Conservation (phyloP, 805 yeast genomes). For the Zygosaccharomyces lentus region DNA sequence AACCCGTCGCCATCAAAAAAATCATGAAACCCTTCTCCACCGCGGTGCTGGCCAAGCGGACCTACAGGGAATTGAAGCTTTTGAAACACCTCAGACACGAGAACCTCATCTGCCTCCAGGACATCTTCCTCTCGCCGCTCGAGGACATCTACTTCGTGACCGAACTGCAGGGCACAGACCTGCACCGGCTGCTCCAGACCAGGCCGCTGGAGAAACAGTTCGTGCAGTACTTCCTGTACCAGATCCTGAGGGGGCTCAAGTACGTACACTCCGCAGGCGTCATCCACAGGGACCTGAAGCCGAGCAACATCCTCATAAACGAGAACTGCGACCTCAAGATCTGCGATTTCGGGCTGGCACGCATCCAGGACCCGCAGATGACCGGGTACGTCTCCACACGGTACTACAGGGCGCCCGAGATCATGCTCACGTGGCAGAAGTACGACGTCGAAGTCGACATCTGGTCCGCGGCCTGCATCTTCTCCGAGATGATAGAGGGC, state of each 20-base stretch:
- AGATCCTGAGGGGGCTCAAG: slow-evolving; percentile 82
- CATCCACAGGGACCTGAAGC: slow-evolving; percentile 84
- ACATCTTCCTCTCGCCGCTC: slow-evolving; percentile 87
- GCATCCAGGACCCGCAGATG: slow-evolving; percentile 98
- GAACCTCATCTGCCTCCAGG: slow-evolving; percentile 87
- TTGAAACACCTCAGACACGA: slow-evolving; percentile 93
- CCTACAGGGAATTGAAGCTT: slow-evolving; percentile 91
- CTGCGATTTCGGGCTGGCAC: slow-evolving; percentile 91
- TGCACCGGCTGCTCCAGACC: slow-evolving; percentile 84
- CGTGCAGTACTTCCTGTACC: slow-evolving; percentile 94
- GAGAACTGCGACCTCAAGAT: slow-evolving; percentile 89
- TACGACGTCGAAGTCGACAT: slow-evolving; percentile 95
- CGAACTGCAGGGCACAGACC: slow-evolving; percentile 93
- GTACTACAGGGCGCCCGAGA: slow-evolving; percentile 96
- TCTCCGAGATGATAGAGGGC: slow-evolving; percentile 97
- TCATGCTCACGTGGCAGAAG: slow-evolving; percentile 98
- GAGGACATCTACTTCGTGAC: slow-evolving; percentile 97
- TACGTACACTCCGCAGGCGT: slow-evolving; percentile 92
- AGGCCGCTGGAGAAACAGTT: slow-evolving; percentile 95
- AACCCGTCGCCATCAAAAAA: slow-evolving; percentile 94
- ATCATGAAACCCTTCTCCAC: slow-evolving; percentile 97
- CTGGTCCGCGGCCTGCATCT: slow-evolving; percentile 97
- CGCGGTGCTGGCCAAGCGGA: slow-evolving; percentile 90
- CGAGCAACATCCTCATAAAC: slow-evolving; percentile 76
- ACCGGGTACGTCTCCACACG: slow-evolving; percentile 96